These are phyloP conservation scores for Labyrinthula sp. DNA, from an alignment of 352 stramenopile species.

Conservation along the genomic window DNA sequence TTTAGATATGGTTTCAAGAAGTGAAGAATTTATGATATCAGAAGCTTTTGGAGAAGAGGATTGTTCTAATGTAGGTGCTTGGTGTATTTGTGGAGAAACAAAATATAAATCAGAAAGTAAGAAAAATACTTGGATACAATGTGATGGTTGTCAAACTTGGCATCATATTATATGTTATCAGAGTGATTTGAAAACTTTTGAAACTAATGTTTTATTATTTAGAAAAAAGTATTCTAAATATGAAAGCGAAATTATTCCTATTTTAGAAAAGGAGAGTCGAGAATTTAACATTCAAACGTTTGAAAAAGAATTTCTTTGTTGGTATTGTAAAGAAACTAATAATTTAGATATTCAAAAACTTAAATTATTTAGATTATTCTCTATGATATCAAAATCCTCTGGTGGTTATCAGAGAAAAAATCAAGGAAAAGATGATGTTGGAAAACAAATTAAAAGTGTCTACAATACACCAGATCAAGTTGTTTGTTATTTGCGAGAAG, in stretches of 20 bases:
- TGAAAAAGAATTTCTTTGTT: background rate
- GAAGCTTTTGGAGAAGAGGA: conserved; percentile 23
- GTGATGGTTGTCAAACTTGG: conserved; percentile 22
- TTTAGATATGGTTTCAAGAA: too few species aligned
- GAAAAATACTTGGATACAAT: conserved; percentile 11
- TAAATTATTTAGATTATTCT: too few species aligned
- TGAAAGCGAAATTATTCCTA: conserved; percentile 15
- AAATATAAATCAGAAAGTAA: background rate
- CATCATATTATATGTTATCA: conserved; percentile 25
- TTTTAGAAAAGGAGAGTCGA: conserved; percentile 7
- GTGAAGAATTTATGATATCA: conserved; percentile 16
- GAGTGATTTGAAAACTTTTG: background rate
- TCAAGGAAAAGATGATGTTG: conserved; percentile 3
- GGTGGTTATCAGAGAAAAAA: conserved; percentile 17
- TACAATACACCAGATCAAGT: conserved; percentile 25
- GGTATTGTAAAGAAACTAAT: conserved; percentile 6
- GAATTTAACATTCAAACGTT: background rate
- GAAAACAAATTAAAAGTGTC: conserved; percentile 9
- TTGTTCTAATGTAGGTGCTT: conserved; percentile 16
- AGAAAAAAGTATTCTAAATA: background rate
- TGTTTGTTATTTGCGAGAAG: conserved; percentile 1
- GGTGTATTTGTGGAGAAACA: conserved; percentile 11
- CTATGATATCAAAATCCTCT: conserved; percentile 25
- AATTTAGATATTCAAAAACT: conserved; percentile 2
- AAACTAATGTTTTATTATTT: conserved; percentile 3